Conservation (phyloP, 495 filamentous ascomycete species). For the Aspergillus steynii region DNA sequence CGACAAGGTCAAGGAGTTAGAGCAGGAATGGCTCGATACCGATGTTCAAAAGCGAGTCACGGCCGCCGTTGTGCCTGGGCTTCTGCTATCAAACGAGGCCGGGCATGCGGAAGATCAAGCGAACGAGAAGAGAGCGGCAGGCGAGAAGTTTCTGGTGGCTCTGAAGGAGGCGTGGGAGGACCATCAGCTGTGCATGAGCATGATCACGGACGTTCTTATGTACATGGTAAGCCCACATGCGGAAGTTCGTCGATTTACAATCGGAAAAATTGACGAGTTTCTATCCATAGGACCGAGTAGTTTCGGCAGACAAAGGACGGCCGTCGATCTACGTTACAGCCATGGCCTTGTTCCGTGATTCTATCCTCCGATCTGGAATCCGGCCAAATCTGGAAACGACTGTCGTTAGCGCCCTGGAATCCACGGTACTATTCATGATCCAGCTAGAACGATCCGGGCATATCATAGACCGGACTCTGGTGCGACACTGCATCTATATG, state of each 20-base stretch:
- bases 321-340: constrained; percentile 79
- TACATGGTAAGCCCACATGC: constrained; percentile 69
- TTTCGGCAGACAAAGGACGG: constrained; percentile 66
- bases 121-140: constrained; percentile 72
- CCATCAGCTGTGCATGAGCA: constrained; percentile 90
- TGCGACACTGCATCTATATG: constrained; percentile 86
- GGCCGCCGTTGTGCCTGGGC: constrained; percentile 58
- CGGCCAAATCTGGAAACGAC: constrained; percentile 42
- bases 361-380: constrained; percentile 63
- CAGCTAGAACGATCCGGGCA: constrained; percentile 90
- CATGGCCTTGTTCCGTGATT: constrained; percentile 85
- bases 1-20: constrained; percentile 72
- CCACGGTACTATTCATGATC: constrained; percentile 86
- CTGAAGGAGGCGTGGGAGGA: constrained; percentile 80
- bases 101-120: constrained; percentile 56
- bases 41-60: constrained; percentile 66
- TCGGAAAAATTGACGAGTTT: constrained; percentile 8
- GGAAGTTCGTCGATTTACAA: neutral
- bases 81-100: constrained; percentile 47
- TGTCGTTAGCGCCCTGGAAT: constrained; percentile 71
- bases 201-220: constrained; percentile 97
- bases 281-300: constrained; percentile 65
- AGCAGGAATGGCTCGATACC: constrained; percentile 72
- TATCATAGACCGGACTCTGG: constrained; percentile 77
- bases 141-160: constrained; percentile 78